These are phyloP conservation scores for Apiotrichum gracile DNA, from an alignment of 1,284 basidiomycete genomes.

Conservation along the genomic window DNA sequence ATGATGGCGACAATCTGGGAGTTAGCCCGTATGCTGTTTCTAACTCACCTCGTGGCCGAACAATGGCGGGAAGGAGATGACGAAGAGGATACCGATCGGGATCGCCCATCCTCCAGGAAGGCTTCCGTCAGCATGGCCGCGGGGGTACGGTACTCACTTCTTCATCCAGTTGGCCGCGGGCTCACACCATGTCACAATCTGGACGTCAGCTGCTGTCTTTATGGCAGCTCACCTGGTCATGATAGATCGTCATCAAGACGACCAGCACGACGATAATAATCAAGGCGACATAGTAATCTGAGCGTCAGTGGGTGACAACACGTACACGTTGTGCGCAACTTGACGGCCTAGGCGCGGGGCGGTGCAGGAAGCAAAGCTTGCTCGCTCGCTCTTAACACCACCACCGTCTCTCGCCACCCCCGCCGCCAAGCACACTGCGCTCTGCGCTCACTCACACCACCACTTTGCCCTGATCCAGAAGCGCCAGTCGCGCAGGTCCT, in stretches of 20 bases:
- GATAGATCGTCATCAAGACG: constrained; percentile 60
- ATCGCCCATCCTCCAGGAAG: constrained; percentile 66
- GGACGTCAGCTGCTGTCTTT: constrained; percentile 21
- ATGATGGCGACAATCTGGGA: constrained; percentile 40
- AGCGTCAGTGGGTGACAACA: constrained; percentile 5
- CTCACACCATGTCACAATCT: constrained; percentile 62
- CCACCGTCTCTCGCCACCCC: no score
- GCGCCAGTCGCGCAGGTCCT: constrained; percentile 48
- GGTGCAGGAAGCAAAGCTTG: neutral
- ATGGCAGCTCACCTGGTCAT: constrained; percentile 42
- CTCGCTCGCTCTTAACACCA: no score
- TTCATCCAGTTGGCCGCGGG: constrained; percentile 62
- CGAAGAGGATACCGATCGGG: constrained; percentile 60
- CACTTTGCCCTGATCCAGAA: constrained; percentile 55
- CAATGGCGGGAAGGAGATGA: constrained; percentile 45
- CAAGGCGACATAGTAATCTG: constrained; percentile 53
- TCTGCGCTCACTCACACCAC: constrained; percentile 49
- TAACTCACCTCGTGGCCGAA: constrained; percentile 41
- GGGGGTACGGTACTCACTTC: constrained; percentile 47
- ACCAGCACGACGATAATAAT: constrained; percentile 50
- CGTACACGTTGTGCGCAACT: no score
- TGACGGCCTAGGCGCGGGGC: neutral
- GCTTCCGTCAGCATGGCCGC: constrained; percentile 20
- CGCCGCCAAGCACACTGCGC: neutral
- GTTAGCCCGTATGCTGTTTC: neutral